Conservation (phyloP, 108 stramenopile species). For the Nitzschia putrida region DNA sequence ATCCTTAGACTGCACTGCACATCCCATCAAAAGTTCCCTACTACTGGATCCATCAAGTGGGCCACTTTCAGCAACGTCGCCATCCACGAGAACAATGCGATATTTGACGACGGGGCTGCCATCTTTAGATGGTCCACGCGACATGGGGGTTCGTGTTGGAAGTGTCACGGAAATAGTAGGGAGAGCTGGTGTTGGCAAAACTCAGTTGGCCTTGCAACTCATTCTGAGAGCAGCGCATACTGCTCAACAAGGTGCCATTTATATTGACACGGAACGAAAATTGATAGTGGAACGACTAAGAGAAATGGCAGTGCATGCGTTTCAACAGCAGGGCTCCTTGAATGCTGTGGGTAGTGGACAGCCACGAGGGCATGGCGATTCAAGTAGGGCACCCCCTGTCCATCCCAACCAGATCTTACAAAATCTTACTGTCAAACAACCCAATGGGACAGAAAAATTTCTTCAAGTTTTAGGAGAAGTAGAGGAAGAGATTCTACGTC, state of each 20-base stretch:
- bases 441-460: constrained; percentile 58
- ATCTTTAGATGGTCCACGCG: constrained; percentile 49
- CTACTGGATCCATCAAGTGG: no score
- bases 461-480: constrained; percentile 41
- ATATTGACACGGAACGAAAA: constrained; percentile 84
- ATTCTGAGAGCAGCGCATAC: constrained; percentile 58
- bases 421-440: constrained; percentile 67
- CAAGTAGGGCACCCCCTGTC: constrained; percentile 5
- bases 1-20: no score
- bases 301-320: constrained; percentile 53
- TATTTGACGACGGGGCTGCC: constrained; percentile 61
- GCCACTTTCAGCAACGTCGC: constrained; percentile 11
- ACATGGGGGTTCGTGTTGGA: constrained; percentile 67
- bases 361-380: neutral
- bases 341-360: neutral
- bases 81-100: constrained; percentile 17
- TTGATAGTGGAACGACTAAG: constrained; percentile 58
- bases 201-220: constrained; percentile 76
- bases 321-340: constrained; percentile 5
- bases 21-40: no score
- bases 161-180: constrained; percentile 78
- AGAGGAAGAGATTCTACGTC: constrained; percentile 66
- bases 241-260: constrained; percentile 60
- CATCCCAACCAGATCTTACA: constrained; percentile 45
- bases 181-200: constrained; percentile 76